Conservation (phyloP, 768 basidiomycete species). For the Leccinellum luteum region DNA sequence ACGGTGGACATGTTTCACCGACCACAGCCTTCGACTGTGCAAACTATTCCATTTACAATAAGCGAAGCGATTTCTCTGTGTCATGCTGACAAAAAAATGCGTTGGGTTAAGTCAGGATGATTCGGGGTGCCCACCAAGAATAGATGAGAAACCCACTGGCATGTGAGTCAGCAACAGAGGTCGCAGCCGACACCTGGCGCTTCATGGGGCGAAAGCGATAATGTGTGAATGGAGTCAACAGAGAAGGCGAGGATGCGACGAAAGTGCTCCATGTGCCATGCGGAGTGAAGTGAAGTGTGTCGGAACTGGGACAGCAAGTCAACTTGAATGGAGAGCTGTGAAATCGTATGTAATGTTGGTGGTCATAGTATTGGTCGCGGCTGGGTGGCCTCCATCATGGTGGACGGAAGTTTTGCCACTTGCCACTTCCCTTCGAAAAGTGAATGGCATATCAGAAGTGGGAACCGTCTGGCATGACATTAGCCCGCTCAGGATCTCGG, state of each 20-base stretch:
- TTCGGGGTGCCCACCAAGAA: neutral
- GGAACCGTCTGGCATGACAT: neutral
- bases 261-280: too few species aligned
- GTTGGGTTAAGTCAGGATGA: neutral
- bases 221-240: too few species aligned
- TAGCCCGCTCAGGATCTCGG: neutral
- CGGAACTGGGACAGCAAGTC: too few species aligned
- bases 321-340: conserved; percentile 4
- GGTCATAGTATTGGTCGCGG: neutral
- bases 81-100: neutral
- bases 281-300: too few species aligned
- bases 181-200: too few species aligned
- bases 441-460: neutral
- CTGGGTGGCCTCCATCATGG: conserved; percentile 2
- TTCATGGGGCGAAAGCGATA: too few species aligned
- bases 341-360: neutral
- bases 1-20: neutral
- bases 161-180: neutral
- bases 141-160: neutral
- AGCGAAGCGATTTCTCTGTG: neutral
- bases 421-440: conserved; percentile 1
- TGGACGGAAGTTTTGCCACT: conserved; percentile 2
- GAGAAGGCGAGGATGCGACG: too few species aligned
- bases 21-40: neutral
- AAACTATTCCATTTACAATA: neutral